These are phyloP conservation scores for Phytopythium ostracodes DNA, from an alignment of 352 stramenopile species.

Conservation along the genomic window DNA sequence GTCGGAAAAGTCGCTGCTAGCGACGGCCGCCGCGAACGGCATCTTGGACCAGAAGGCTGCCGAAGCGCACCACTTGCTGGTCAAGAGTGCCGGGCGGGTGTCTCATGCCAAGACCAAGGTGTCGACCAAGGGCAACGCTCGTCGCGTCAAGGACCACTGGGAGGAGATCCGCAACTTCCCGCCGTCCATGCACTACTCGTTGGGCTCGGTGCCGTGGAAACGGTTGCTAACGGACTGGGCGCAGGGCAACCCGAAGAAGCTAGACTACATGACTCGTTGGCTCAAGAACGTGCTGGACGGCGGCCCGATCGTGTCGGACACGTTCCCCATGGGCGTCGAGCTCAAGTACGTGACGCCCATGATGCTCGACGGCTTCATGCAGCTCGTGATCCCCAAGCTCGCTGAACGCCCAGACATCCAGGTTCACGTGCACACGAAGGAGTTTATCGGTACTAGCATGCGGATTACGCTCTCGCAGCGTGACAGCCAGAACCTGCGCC, in stretches of 20 bases:
- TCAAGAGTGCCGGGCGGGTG: conserved; percentile 68
- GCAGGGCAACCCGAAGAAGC: conserved; percentile 86
- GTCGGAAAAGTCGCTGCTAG: conserved; percentile 37
- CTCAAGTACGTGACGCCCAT: conserved; percentile 89
- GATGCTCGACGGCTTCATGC: conserved; percentile 90
- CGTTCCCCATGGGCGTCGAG: conserved; percentile 85
- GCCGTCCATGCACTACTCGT: conserved; percentile 75
- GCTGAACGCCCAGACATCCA: conserved; percentile 79
- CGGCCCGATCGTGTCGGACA: conserved; percentile 80
- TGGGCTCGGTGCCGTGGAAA: conserved; percentile 85
- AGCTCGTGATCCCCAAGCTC: conserved; percentile 86
- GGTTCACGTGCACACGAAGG: conserved; percentile 87
- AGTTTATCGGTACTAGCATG: conserved; percentile 90
- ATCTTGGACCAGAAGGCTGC: conserved; percentile 49
- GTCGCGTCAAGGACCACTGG: conserved; percentile 85
- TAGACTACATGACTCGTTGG: conserved; percentile 90
- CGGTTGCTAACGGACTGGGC: conserved; percentile 83
- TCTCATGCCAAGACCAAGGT: conserved; percentile 67
- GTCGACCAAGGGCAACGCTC: conserved; percentile 67
- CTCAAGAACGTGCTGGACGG: conserved; percentile 87
- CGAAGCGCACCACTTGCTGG: conserved; percentile 62
- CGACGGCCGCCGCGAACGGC: conserved; percentile 24
- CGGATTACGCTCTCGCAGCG: conserved; percentile 77
- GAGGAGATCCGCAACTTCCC: conserved; percentile 87
- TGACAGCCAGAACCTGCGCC: conserved; percentile 21